Evolutionary conservation across 2,329 filamentous ascomycete genomes (phyloP), one percentile per base, ranked within the genome.

Genomic region (Neonectria ditissima): DNA sequence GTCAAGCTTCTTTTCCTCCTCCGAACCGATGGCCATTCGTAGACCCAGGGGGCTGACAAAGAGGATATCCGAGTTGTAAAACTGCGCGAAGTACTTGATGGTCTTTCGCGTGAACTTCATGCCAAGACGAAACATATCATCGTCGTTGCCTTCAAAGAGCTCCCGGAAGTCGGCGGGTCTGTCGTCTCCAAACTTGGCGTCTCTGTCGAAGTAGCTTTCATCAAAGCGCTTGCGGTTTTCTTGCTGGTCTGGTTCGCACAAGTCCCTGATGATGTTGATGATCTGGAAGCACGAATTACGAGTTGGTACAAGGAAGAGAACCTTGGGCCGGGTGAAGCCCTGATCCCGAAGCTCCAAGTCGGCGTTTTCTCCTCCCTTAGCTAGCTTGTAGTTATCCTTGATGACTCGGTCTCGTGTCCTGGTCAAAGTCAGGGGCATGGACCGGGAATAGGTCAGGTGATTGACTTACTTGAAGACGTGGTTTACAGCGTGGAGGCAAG

Each of bases 101-200:
- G 94, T 97, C 80, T 97, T 98, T 65, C 96, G 89, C 0, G 96
- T 98, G 77, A 99, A 97, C 79, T 98, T 99, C 75, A 99, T 80
- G n/a, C 95, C 96, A 2, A 98, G 83, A 3, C 95, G 89, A 81
- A 98, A 99, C 87, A 97, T 96, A 80, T 99, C 96, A 76, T 98
- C 96, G 76, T 97, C 93, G 76, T 97, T 98, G 63, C 96, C 96
- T 65, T 91, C 91, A 74, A 99, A 99, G 0, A 98, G 85, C 60
- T 97, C 92, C 24, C 87, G 85, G 79, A 97, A 98, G 77, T 98
- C 96, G 3, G 90, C 91, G 0, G 96, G 91, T 74, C 93, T 93
- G 74, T 92, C 89, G 9, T 87, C 82, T 26, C 90, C 88, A 69
- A 93, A 91, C 41, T 87, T 88, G 45, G 73, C 63, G 22, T 92